Evolutionary conservation across 179 eudicot species (phyloP).

Genomic region (Vitellaria paradoxa): DNA sequence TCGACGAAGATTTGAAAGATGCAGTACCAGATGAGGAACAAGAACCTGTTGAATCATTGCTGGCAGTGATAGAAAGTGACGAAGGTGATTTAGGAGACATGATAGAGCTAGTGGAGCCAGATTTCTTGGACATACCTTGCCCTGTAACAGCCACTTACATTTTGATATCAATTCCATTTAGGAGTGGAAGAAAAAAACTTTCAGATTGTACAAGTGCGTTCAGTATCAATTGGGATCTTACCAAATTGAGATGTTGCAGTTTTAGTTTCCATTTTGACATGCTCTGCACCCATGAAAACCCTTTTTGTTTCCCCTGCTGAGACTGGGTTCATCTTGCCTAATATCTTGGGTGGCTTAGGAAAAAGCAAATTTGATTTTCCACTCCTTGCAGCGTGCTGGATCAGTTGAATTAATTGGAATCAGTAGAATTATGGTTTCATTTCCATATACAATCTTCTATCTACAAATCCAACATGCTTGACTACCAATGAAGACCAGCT

Average conservation of each 20-base stretch:
- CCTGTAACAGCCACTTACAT: conserved; percentile 9
- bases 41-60: conserved; percentile 15
- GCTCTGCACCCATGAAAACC: conserved; percentile 12
- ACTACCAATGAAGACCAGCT: background rate
- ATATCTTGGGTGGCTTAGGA: conserved; percentile 29
- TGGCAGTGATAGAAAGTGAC: conserved; percentile 24
- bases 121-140: conserved; percentile 10
- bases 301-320: conserved; percentile 17
- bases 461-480: background rate
- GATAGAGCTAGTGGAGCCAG: conserved; percentile 22
- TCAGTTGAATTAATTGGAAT: conserved; percentile 8
- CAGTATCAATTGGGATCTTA: conserved; percentile 3
- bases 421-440: background rate
- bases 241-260: conserved; percentile 19
- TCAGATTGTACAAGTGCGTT: background rate
- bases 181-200: background rate
- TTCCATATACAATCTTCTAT: background rate
- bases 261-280: conserved; percentile 9
- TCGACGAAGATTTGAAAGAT: conserved; percentile 24
- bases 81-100: conserved; percentile 23
- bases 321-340: conserved; percentile 10
- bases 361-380: conserved; percentile 10
- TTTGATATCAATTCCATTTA: background rate
- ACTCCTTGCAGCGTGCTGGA: conserved; percentile 24
- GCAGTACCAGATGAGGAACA: background rate